Conservation (phyloP, 2,329 filamentous ascomycete species). For the Chaetothyriales sp. region DNA sequence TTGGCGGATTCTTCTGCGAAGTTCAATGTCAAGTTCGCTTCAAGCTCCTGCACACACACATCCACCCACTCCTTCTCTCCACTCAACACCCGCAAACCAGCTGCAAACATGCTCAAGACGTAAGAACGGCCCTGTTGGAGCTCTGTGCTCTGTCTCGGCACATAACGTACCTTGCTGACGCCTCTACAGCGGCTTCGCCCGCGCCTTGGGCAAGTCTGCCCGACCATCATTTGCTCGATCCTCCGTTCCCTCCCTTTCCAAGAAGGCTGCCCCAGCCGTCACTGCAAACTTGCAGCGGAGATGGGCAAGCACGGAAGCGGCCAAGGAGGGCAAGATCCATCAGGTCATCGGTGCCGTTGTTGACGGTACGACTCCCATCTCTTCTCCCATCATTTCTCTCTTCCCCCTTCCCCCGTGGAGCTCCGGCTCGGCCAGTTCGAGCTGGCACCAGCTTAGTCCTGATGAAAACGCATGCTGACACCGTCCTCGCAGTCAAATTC, state of each 20-base stretch:
- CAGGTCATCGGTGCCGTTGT: conserved; percentile 98
- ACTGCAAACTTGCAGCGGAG: conserved; percentile 44
- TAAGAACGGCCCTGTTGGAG: conserved; percentile 26
- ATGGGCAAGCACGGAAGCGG: conserved; percentile 45
- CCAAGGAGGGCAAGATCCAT: conserved; percentile 48
- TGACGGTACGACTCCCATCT: conserved; percentile 55
- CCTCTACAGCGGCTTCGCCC: conserved; percentile 46
- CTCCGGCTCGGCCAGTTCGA: conserved; percentile 23
- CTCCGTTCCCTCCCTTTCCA: conserved; percentile 38
- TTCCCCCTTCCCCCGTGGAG: conserved; percentile 25
- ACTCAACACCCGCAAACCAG: conserved; percentile 14
- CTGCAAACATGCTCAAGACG: conserved; percentile 47
- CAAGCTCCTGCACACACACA: background rate
- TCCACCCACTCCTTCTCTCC: background rate
- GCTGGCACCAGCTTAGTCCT: background rate
- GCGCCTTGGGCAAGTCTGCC: conserved; percentile 44
- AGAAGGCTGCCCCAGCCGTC: conserved; percentile 43
- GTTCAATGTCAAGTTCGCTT: too few relatives aligned
- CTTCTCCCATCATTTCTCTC: conserved; percentile 5
- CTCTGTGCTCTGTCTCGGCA: conserved; percentile 1
- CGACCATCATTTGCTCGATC: conserved; percentile 34
- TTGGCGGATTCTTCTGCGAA: too few relatives aligned
- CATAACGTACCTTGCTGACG: conserved; percentile 24
- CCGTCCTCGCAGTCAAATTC: conserved; percentile 65
- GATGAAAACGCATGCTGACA: conserved; percentile 8